These are phyloP conservation scores for Calocera cornea DNA, from an alignment of 768 basidiomycete species.

Conservation along the genomic window DNA sequence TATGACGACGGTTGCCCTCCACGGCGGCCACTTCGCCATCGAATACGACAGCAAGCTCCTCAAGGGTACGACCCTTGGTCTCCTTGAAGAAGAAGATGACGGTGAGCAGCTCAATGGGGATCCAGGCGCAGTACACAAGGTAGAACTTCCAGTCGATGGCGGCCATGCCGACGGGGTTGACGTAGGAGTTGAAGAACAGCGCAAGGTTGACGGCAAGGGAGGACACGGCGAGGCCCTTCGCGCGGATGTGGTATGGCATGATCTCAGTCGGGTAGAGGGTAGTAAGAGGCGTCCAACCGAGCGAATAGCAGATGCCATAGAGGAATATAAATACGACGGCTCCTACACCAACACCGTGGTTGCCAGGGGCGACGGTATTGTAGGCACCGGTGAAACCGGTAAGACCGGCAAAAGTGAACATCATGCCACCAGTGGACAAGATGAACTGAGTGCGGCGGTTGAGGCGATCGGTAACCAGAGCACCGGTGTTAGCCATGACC, in stretches of 20 bases:
- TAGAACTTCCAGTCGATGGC: conserved; percentile 48
- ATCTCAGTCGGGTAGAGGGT: conserved; percentile 42
- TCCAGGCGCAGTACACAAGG: conserved; percentile 36
- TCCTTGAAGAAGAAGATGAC: conserved; percentile 53
- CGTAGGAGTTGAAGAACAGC: conserved; percentile 52
- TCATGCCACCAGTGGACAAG: conserved; percentile 4
- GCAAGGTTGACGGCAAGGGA: conserved; percentile 44
- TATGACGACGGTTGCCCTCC: conserved; percentile 5
- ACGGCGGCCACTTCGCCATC: conserved; percentile 47
- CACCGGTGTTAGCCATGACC: conserved; percentile 38
- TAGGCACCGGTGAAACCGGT: conserved; percentile 8
- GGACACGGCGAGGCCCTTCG: conserved; percentile 48
- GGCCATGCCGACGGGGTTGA: conserved; percentile 47
- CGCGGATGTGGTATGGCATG: conserved; percentile 50
- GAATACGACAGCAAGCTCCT: conserved; percentile 54
- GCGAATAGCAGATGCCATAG: conserved; percentile 4
- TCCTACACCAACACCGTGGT: conserved; percentile 7
- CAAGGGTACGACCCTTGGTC: conserved; percentile 39
- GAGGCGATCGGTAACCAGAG: conserved; percentile 36
- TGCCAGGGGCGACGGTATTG: conserved; percentile 5
- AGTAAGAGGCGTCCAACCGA: conserved; percentile 4
- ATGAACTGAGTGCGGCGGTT: conserved; percentile 11
- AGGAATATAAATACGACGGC: conserved; percentile 8
- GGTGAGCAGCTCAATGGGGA: conserved; percentile 40
- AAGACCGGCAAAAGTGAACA: conserved; percentile 1